Evolutionary conservation across 192 early-diverging fungal genomes (phyloP), one percentile per base, ranked within the genome.

Genomic region (Dissophora ornata): DNA sequence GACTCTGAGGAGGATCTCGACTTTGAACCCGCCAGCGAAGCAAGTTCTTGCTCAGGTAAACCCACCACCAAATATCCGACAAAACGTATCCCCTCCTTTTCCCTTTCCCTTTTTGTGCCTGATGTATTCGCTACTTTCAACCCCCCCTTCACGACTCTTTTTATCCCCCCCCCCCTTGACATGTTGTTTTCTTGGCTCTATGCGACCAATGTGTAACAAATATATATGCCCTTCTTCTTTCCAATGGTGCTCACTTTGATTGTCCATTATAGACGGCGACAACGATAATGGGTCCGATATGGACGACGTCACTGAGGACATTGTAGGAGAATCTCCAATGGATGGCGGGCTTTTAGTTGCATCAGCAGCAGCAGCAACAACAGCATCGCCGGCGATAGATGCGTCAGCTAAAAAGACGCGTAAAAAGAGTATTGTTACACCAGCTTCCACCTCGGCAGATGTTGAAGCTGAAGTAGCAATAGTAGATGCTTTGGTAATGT

Each of bases 1-100:
- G 73, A 77, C 59, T 77, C 73, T 52, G 73, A 62, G 4, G 64
- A 77, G 44, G 73, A 77, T 54, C 64, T 67, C 15, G 73, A 77
- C 53, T 77, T 77, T 62, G 52, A 67, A 24, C 73, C 73, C 11
- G 47, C 25, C 29, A 77, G 73, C 18, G 64, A 62, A 16, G 57
- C 25, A 4, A 61, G 63, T 10, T 55, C 63, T 1, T 25, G 51
- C 29, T 77, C 73, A 41, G 73, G 73, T 57, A 67, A 34, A 30
- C 32, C 16, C 12, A 13, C 53, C 12, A 10, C 50, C 13, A 47
- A 11, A 22, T 47, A 47, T 47, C 45, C 45, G n/a, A n/a, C n/a
- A n/a, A n/a, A n/a, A n/a, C n/a, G n/a, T n/a, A n/a, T 5, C 45
- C 8, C 45, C 10, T 25, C 22, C n/a, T 29, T 9, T 18, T 9